These are phyloP conservation scores for Leccinum disarticulatum DNA, from an alignment of 768 basidiomycete genomes.

Conservation along the genomic window DNA sequence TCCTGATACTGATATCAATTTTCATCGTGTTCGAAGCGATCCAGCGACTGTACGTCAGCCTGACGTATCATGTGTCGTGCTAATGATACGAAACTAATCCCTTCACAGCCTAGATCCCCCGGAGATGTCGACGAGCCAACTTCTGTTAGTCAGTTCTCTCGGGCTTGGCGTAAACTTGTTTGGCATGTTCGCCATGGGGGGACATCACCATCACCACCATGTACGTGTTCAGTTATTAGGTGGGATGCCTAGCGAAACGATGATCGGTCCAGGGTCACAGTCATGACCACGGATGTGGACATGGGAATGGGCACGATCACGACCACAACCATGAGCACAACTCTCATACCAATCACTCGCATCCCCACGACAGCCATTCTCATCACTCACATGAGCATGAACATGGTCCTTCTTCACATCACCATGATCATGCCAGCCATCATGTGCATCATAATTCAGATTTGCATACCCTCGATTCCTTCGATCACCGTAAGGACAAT, in stretches of 20 bases:
- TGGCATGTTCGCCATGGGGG: constrained; percentile 99
- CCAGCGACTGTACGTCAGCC: constrained; percentile 70
- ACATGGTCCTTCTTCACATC: constrained; percentile 15
- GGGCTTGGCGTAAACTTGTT: constrained; percentile 94
- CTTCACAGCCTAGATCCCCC: constrained; percentile 79
- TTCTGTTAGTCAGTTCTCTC: constrained; percentile 83
- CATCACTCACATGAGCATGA: constrained; percentile 19
- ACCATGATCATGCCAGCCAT: constrained; percentile 17
- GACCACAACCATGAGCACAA: constrained; percentile 22
- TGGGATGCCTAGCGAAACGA: neutral
- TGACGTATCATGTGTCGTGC: constrained; percentile 22
- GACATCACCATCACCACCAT: constrained; percentile 78
- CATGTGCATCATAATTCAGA: constrained; percentile 22
- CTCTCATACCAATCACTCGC: constrained; percentile 36
- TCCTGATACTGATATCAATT: constrained; percentile 89
- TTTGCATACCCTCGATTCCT: constrained; percentile 11
- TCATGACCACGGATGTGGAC: constrained; percentile 15
- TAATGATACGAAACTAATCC: neutral
- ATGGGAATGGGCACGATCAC: constrained; percentile 11
- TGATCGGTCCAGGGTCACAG: constrained; percentile 18
- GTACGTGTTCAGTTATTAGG: constrained; percentile 39
- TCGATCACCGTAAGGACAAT: constrained; percentile 10
- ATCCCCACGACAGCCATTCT: constrained; percentile 31
- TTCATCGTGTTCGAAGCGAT: constrained; percentile 99
- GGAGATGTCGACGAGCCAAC: constrained; percentile 95